Evolutionary conservation across 192 early-diverging fungal genomes (phyloP).

Genomic region (Coemansia sp.): DNA sequence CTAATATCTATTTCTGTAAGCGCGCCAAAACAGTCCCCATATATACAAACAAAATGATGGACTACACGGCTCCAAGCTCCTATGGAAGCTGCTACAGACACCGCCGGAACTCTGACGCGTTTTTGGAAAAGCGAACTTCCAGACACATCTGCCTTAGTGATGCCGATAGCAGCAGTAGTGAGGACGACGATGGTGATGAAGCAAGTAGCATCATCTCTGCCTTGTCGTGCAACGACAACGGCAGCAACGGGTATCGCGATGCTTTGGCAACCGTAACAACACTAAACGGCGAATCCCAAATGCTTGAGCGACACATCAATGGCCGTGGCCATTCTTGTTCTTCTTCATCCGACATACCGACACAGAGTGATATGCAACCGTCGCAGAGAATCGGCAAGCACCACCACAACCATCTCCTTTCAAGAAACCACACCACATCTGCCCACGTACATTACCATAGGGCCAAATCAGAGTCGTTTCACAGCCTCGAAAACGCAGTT

Average conservation of each 20-base stretch:
- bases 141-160: slow-evolving; percentile 10
- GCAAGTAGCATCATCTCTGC: neutral
- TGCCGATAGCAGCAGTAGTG: slow-evolving; percentile 11
- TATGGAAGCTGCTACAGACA: slow-evolving; percentile 31
- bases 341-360: neutral
- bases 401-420: neutral
- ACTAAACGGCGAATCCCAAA: no score
- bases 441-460: slow-evolving; percentile 3
- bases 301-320: no score
- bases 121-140: slow-evolving; percentile 16
- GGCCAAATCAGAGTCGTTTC: neutral
- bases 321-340: no score
- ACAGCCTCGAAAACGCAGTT: neutral
- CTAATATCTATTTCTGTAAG: neutral
- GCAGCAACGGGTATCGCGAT: no score
- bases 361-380: neutral
- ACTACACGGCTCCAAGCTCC: neutral
- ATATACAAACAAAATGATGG: neutral
- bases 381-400: neutral
- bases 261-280: no score
- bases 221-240: neutral
- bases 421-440: slow-evolving; percentile 15
- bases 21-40: neutral
- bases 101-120: slow-evolving; percentile 37
- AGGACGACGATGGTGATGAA: slow-evolving; percentile 10